phyloP scores from a whole-genome alignment of 441 rosid species.

The Populus tomentosa region DNA sequence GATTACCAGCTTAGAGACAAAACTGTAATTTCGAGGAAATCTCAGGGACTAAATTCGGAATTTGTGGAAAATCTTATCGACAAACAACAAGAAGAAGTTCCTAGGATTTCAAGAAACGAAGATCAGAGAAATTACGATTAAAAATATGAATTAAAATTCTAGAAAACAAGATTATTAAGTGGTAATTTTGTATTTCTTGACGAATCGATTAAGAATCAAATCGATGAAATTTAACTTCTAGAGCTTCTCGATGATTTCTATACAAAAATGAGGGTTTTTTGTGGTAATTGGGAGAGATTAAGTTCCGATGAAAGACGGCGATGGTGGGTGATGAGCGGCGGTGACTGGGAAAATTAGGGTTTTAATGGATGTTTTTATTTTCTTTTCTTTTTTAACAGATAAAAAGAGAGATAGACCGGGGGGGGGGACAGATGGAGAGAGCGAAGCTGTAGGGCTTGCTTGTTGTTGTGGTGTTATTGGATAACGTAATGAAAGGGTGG shows the following conservation, averaged over 20 bases:
- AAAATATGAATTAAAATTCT: not conserved
- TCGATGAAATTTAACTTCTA: not conserved
- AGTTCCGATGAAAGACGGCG: not conserved
- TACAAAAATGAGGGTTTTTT: not conserved
- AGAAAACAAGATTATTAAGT: not conserved
- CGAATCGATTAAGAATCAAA: not conserved
- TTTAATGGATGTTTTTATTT: too few species aligned
- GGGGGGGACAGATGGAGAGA: too few species aligned
- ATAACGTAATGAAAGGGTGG: not conserved
- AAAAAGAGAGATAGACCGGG: not conserved
- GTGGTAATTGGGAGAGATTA: not conserved
- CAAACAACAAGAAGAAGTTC: not conserved
- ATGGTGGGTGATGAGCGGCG: not conserved
- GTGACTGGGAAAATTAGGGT: not conserved
- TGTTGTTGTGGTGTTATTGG: not conserved
- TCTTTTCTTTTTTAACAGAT: too few species aligned
- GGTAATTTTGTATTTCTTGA: not conserved
- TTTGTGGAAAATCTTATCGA: not conserved
- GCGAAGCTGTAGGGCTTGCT: not conserved
- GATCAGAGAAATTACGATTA: not conserved
- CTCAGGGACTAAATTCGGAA: not conserved
- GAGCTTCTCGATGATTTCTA: not conserved
- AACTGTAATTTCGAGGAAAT: not conserved
- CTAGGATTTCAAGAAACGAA: not conserved
- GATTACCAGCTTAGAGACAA: slow-evolving; percentile 3